Conservation (phyloP, 164 flowering plant genomes). For the Aristolochia californica region DNA sequence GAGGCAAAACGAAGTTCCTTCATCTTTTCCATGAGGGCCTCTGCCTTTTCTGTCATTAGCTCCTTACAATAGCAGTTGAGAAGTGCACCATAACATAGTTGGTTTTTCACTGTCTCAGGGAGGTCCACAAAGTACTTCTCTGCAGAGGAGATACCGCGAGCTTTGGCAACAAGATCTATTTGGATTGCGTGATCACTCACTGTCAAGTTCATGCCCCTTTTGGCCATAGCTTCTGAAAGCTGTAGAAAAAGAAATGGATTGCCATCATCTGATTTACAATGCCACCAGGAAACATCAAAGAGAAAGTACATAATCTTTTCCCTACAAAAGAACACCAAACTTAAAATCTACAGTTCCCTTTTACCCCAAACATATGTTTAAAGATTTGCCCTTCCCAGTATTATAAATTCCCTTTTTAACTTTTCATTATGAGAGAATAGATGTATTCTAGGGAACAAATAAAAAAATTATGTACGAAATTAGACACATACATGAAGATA, state of each 20-base stretch:
- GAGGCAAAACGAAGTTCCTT: constrained; percentile 61
- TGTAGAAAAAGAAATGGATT: constrained; percentile 15
- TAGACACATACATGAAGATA: too few species aligned
- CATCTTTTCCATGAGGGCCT: constrained; percentile 80
- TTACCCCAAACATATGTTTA: neutral
- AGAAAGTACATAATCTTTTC: neutral
- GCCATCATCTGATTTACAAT: neutral
- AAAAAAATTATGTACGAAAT: too few species aligned
- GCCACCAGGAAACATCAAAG: neutral
- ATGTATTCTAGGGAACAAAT: too few species aligned
- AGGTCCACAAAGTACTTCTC: constrained; percentile 67
- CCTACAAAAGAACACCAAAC: neutral
- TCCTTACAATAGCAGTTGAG: constrained; percentile 90
- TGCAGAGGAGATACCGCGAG: constrained; percentile 59
- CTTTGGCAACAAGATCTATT: constrained; percentile 79
- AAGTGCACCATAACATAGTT: constrained; percentile 72
- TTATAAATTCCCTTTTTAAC: too few species aligned
- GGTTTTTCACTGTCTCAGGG: constrained; percentile 73
- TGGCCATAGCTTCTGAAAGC: constrained; percentile 67
- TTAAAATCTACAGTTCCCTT: neutral
- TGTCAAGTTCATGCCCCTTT: constrained; percentile 75
- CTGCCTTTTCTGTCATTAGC: constrained; percentile 74
- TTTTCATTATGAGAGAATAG: too few species aligned
- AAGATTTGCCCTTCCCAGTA: neutral
- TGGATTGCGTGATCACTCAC: constrained; percentile 87